Conservation (phyloP, 352 stramenopile species). For the Phytophthora capsici region DNA sequence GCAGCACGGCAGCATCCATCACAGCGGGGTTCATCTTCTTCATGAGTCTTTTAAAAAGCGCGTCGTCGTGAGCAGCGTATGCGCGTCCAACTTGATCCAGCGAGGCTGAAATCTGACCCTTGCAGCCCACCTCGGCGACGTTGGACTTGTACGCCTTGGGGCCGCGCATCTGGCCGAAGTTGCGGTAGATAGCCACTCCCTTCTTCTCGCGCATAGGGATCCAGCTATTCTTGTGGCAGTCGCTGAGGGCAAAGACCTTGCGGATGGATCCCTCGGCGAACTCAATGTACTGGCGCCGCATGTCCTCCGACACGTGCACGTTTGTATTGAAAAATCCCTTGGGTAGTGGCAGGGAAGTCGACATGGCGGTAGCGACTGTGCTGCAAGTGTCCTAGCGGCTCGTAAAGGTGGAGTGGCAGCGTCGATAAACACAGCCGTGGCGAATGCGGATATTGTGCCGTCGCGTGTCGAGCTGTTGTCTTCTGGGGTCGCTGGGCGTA, state of each 20-base stretch:
- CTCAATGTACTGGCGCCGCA: slow-evolving; percentile 80
- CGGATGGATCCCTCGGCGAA: slow-evolving; percentile 83
- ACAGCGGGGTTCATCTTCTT: slow-evolving; percentile 81
- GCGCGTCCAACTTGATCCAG: slow-evolving; percentile 78
- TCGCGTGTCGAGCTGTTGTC: slow-evolving; percentile 35
- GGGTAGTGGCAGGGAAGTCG: slow-evolving; percentile 72
- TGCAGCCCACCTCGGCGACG: slow-evolving; percentile 79
- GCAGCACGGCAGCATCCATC: slow-evolving; percentile 80
- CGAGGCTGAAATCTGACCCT: slow-evolving; percentile 68
- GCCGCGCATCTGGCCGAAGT: slow-evolving; percentile 68
- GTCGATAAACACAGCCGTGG: slow-evolving; percentile 14
- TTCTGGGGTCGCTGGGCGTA: slow-evolving; percentile 24
- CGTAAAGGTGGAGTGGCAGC: slow-evolving; percentile 28
- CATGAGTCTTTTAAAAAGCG: slow-evolving; percentile 77
- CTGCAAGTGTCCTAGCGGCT: slow-evolving; percentile 6
- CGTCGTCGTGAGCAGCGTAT: slow-evolving; percentile 82
- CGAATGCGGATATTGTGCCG: slow-evolving; percentile 20
- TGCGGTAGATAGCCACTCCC: slow-evolving; percentile 78
- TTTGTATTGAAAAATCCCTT: slow-evolving; percentile 81
- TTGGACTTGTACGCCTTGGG: slow-evolving; percentile 77
- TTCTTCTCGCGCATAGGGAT: slow-evolving; percentile 89
- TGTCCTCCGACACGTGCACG: slow-evolving; percentile 67
- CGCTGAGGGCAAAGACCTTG: slow-evolving; percentile 83
- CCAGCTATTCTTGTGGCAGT: slow-evolving; percentile 85
- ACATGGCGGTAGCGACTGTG: slow-evolving; percentile 33